Base-by-base conservation (phyloP, 805 yeast species). In the Wickerhamomyces chaumierensis region DNA sequence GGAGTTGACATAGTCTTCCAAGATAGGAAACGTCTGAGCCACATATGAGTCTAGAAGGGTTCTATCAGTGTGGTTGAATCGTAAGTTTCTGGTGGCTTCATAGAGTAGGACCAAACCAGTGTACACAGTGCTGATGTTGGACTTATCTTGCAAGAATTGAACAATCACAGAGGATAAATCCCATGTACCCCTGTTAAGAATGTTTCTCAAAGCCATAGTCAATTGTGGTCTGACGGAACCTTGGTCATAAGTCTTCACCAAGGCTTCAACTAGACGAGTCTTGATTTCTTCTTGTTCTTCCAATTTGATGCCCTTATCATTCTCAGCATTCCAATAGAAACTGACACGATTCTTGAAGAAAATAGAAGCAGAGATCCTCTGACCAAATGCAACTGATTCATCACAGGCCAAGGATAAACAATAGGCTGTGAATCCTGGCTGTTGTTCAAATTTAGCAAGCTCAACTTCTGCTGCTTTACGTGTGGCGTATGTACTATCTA, bases 301-400 rank as follows among this genome's bases (percentile, higher is more conserved):
- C 1, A 44, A 40, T 14, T 46, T 48, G 34, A 70, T 62, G 5
- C 55, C 57, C n/a, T 51, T 52, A 12, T 50, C 60, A 12, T 45
- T 42, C 3, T 49, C 36, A 33, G 45, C 50, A 18, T 59, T 57
- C 87, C 88, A 80, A 39, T 68, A 63, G 31, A 67, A 61, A 32
- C 66, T 66, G 25, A 81, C 62, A 40, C 73, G 65, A 55, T 81
- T 81, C 53, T 82, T 82, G 56, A 80, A 73, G 52, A 73, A 79
- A 5, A 82, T 80, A 0, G 81, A 78, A 5, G 81, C 68, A 12
- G 84, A 79, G 42, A 72, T 61, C 42, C 75, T 66, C 37, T 75
- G 66, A 12, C 64, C 62, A 6, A 49, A 43, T 5, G 73, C 61
- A 23, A 65, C 58, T 4, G 62, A 57, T 3, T 55, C 55, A 46